Evolutionary conservation across 306 rosid species (phyloP), one percentile per base, ranked within the genome.

Genomic region (Sindora glabra): DNA sequence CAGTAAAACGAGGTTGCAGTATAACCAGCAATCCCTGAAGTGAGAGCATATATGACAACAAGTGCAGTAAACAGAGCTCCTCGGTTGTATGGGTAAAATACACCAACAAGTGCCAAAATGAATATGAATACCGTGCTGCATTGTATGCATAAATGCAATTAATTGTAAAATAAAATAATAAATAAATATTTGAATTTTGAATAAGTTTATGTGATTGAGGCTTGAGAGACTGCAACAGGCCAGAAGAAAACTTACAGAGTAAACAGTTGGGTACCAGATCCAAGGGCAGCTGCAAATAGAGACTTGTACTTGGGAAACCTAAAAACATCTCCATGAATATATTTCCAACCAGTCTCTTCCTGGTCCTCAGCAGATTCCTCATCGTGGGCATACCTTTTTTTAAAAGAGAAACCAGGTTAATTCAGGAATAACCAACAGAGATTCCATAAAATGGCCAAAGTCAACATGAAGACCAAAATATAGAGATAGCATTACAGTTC

Each of bases 1-100:
- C 86, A 79, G 69, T 85, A 88, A 79, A 91, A 88, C 18, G 95
- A 85, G 65, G 98, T 79, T 18, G 98, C 89, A n/a, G 74, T 65
- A 30, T 88, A 88, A 57, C 98, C 98, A 2, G 98, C 95, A 58
- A 91, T 79, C 33, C 92, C 96, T n/a, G 98, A 91, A 42, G 96
- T 91, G 21, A 85, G 96, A 0, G 98, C 95, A 76, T 91, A 87
- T 56, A 87, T 85, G 62, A 87, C 96, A 55, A 91, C 86, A 46
- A 91, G 82, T 59, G 98, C 96, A 10, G 96, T 91, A 48, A 79
- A 87, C 2, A 91, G 48, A 14, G 96, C 92, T 23, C 98, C 98
- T 21, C 95, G 89, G 62, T 91, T 91, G 92, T 88, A 88, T 0
- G 98, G 96, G 74, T 91, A 88, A 67, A 91, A 91, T 49, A 91